Percentiles rank a stretch among this genome's conserved stretches.
phyloP scores from a whole-genome alignment of 2,329 filamentous ascomycete genomes.

The Zymoseptoria tritici region DNA sequence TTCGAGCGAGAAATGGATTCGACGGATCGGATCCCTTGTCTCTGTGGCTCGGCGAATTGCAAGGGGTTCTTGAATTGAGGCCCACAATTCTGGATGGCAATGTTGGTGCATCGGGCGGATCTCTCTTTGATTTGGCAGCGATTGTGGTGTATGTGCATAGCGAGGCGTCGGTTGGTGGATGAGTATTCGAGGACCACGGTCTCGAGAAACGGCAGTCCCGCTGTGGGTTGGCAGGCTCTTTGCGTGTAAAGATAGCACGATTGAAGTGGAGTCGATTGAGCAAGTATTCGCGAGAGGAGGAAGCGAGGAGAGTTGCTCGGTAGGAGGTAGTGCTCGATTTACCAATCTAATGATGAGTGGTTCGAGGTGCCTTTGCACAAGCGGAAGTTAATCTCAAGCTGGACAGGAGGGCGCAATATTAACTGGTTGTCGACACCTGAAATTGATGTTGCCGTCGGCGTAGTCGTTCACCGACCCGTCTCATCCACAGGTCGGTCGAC shows the following conservation, averaged over 20 bases:
- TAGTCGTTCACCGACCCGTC: too few relatives aligned
- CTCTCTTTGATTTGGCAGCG: background rate
- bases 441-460: too few relatives aligned
- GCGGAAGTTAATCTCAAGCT: background rate
- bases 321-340: background rate
- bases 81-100: background rate
- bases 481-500: background rate
- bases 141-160: background rate
- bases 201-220: background rate
- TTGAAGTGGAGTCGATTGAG: background rate
- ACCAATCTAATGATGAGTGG: background rate
- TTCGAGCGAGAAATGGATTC: slow-evolving; percentile 96
- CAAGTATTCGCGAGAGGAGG: background rate
- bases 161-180: background rate
- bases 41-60: slow-evolving; percentile 91
- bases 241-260: background rate
- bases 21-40: slow-evolving; percentile 89
- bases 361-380: background rate
- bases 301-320: background rate
- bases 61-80: slow-evolving; percentile 94
- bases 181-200: background rate
- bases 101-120: background rate
- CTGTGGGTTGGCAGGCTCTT: background rate
- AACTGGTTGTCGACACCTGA: too few relatives aligned
- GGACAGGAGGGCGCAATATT: background rate